Evolutionary conservation across 768 basidiomycete species (phyloP), one percentile per base, ranked within the genome.

Genomic region (Pulveroboletus ravenelii): DNA sequence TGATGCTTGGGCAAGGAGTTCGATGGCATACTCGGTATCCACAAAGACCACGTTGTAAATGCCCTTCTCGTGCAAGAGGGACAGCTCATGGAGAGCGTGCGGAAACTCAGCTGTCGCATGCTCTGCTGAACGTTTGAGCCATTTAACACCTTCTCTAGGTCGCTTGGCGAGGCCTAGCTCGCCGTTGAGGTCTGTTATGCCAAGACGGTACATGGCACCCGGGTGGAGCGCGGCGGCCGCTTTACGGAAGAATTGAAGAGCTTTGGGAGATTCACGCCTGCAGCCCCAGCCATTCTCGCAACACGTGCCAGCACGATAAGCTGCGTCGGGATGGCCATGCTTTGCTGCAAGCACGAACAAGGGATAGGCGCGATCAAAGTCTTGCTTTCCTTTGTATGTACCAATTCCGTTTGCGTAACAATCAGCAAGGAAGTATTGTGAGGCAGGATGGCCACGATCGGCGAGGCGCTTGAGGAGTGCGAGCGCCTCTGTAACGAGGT

Each of bases 231-330:
- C 83, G 0, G 93, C 92, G 0, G 86, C 91, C 7, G 94, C 92
- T 70, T 96, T 98, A 51, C 89, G 83, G 74, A 87, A 98, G 74
- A 93, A 96, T 50, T 88, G 85, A 32, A 97, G 70, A 0, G 95
- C 93, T 63, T 97, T 97, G 39, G 85, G 84, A 15, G 82, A 85
- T 69, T 98, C 96, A 13, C 93, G 80, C 45, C 95, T 77, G 66
- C 93, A 95, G 6, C 96, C 96, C 96, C 95, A 98, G 27, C 94
- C 96, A 61, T 97, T 94, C 77, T 99, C 96, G 70, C 92, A 96
- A 66, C 96, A 99, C 3, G 94, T 94, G 30, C 93, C 96, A 0
- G 94, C 89, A 29, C 95, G 88, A 70, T 93, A 99, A 5, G 91
- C 82, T 14, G 93, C 94, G 61, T 97, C 94, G 3, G 93, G 87